phyloP scores from a whole-genome alignment of 768 basidiomycete species.

The Phylloporus arenicola region DNA sequence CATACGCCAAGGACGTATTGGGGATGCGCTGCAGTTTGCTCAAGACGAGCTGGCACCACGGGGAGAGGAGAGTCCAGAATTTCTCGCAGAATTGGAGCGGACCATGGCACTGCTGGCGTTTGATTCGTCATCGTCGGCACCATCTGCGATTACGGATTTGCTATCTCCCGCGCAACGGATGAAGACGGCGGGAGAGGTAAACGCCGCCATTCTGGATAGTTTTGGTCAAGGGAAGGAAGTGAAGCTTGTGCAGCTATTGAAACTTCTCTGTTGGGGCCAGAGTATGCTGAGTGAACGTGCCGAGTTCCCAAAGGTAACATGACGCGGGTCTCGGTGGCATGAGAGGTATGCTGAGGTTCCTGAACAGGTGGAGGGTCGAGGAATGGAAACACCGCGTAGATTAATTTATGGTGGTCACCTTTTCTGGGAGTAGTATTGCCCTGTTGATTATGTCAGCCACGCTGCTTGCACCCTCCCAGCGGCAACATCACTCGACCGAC shows the following conservation, averaged over 20 bases:
- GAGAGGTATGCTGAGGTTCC: slow-evolving; percentile 23
- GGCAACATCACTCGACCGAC: slow-evolving; percentile 25
- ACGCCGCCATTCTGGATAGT: slow-evolving; percentile 90
- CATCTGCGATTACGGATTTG: slow-evolving; percentile 70
- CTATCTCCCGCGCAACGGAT: slow-evolving; percentile 82
- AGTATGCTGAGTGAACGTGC: slow-evolving; percentile 67
- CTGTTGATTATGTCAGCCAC: slow-evolving; percentile 28
- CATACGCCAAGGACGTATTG: slow-evolving; percentile 76
- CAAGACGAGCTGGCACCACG: slow-evolving; percentile 91
- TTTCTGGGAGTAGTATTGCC: slow-evolving; percentile 18
- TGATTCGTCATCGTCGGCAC: slow-evolving; percentile 48
- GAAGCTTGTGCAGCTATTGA: slow-evolving; percentile 77
- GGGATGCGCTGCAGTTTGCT: slow-evolving; percentile 84
- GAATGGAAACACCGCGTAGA: slow-evolving; percentile 17
- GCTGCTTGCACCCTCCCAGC: slow-evolving; percentile 21
- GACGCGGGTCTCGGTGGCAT: slow-evolving; percentile 6
- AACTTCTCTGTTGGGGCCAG: slow-evolving; percentile 88
- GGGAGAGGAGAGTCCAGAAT: slow-evolving; percentile 92
- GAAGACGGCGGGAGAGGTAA: slow-evolving; percentile 95
- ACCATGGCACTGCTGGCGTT: slow-evolving; percentile 93
- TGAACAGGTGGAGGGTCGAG: slow-evolving; percentile 24
- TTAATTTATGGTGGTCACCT: not conserved
- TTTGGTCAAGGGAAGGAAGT: slow-evolving; percentile 90
- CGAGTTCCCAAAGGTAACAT: slow-evolving; percentile 70
- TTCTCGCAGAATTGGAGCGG: slow-evolving; percentile 84